Evolutionary conservation across 495 filamentous ascomycete species (phyloP), one percentile per base, ranked within the genome.

Genomic region (Aspergillus hancockii): DNA sequence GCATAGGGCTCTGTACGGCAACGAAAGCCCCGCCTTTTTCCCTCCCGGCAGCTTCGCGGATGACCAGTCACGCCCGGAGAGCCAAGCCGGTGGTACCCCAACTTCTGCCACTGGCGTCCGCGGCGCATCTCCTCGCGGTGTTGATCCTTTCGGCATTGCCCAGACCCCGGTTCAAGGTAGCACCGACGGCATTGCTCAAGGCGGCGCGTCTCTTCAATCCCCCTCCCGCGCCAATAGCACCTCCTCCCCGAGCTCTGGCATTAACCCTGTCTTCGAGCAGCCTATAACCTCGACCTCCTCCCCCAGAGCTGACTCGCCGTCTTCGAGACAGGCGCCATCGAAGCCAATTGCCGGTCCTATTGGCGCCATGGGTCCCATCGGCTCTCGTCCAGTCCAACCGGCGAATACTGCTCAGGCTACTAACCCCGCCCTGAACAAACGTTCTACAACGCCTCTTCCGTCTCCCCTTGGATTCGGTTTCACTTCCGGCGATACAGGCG

Each of bases 281-380:
- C 83, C 89, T 36, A 91, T 82, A 72, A 96, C 93, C 23, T 96
- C 92, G 54, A 90, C 86, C 61, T 96, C 94, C 1, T 96, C 93
- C 6, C 93, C 94, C 8, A 86, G 88, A n/a, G 88, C 90, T 61
- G 91, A 87, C n/a, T 95, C 92, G 8, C 90, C 93, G 13, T 91
- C 92, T 47, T 70, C 76, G 21, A 86, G 87, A 59, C 83, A 88
- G 63, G 74, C 77, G 18, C 22, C 65, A 2, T 65, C 73, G 19
- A 86, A 87, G 67, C 63, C 79, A 16, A 74, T 78, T 10, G 75
- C 81, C 19, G 84, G 76, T 21, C 78, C 76, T 38, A 84, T 85
- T 32, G 82, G 85, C 45, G 80, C 85, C 32, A 91, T 97, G 19
- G 93, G 93, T 16, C 93, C 94, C 22, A 98, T 98, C 64, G 94